Base-by-base conservation (phyloP, 169 alveolate genomes). In the Perkinsus olseni region DNA sequence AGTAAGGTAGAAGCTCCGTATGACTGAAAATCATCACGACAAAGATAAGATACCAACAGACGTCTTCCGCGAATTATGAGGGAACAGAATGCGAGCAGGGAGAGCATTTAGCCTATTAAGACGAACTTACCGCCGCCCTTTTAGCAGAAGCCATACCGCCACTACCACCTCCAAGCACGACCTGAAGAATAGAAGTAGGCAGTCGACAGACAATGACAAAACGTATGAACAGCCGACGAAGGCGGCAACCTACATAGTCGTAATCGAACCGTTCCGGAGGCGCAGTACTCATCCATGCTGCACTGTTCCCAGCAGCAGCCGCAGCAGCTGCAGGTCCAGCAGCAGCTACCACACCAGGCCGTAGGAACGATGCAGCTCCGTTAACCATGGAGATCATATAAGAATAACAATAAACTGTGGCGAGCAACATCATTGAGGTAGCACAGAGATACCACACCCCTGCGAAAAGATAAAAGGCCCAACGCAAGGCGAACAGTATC, bases 61-160 rank as follows among this genome's bases (percentile, higher is more conserved):
- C 8, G 62, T 31, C 34, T 20, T 51, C 92, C 20, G 39, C 24
- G 39, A 39, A 91, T n/a, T 74, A 50, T 31, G 48, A 21, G 62
- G n/a, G 92, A 20, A 62, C 39, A 3, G 50, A 50, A 21, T 90
- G 62, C 51, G 62, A 90, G 92, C 38, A 51, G 0, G 50, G 92
- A 38, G 24, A 38, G 91, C 4, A 99, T 99, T 95, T 95, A 98
- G 94, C 98, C 99, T 37, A 99, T 98, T 10, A 98, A 92, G 34
- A 97, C 98, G 0, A 98, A 99, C 94, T 98, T 97, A 96, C 95
- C 3, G 99, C 98, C 0, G 99, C 99, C 94, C 97, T 98, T 95
- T 98, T 98, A 28, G 99, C 99, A 36, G 99, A 97, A 3, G 99
- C 99, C 96, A 97, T 92, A 45, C 99, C 99, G 10, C 98, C 99